Evolutionary conservation across 2,329 filamentous ascomycete species (phyloP).

Genomic region (Fusarium nygamai): DNA sequence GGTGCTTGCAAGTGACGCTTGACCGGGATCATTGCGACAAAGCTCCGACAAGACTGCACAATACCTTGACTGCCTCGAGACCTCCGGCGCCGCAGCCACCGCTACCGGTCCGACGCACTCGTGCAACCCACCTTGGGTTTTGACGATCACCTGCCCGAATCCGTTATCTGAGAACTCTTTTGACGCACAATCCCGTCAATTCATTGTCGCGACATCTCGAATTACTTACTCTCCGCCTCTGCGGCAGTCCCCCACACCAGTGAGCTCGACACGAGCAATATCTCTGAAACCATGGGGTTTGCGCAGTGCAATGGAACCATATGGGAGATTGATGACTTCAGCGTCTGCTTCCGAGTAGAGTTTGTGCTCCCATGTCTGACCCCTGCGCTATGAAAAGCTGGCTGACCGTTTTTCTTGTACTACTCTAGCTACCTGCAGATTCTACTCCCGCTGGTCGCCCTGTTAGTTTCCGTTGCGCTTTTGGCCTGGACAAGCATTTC

Average conservation of each 20-base stretch:
- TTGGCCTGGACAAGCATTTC: slow-evolving; percentile 68
- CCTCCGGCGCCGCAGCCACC: slow-evolving; percentile 26
- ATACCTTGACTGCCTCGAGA: slow-evolving; percentile 10
- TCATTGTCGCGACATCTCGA: slow-evolving; percentile 17
- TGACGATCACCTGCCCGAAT: slow-evolving; percentile 18
- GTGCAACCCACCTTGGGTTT: slow-evolving; percentile 18
- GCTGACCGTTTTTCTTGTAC: slow-evolving; percentile 23
- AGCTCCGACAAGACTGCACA: slow-evolving; percentile 10
- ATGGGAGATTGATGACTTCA: slow-evolving; percentile 73
- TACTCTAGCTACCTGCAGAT: slow-evolving; percentile 63
- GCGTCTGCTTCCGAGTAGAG: slow-evolving; percentile 72
- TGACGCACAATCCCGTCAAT: background rate
- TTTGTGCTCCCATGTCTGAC: slow-evolving; percentile 54
- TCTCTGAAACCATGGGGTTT: slow-evolving; percentile 55
- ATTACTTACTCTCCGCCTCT: slow-evolving; percentile 9
- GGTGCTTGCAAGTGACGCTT: slow-evolving; percentile 18
- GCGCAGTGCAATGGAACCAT: slow-evolving; percentile 66
- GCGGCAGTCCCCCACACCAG: slow-evolving; percentile 18
- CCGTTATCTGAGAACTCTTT: background rate
- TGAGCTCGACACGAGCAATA: slow-evolving; percentile 28
- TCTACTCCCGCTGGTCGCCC: slow-evolving; percentile 78
- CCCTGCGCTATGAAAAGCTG: background rate
- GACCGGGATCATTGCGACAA: slow-evolving; percentile 33
- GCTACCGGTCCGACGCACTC: slow-evolving; percentile 31
- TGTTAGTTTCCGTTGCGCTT: slow-evolving; percentile 75